Conservation (phyloP, 2,329 filamentous ascomycete species). For the Ilyonectria destructans region DNA sequence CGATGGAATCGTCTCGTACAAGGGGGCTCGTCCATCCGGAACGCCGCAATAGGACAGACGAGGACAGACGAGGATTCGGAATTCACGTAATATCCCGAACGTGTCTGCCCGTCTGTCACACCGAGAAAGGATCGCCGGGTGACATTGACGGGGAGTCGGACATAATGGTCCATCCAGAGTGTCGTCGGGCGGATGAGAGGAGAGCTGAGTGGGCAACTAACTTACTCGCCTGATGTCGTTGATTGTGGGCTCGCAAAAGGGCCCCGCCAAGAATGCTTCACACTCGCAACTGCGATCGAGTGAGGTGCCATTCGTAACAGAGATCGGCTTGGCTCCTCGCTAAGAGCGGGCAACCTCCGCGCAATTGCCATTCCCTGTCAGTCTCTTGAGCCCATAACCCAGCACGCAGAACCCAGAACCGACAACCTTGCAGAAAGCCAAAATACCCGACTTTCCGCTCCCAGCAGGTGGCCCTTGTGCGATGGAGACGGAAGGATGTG, state of each 20-base stretch:
- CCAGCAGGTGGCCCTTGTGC: constrained; percentile 27
- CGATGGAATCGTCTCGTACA: constrained; percentile 25
- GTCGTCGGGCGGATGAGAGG: not conserved
- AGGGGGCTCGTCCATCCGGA: not conserved
- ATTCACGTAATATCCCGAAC: constrained; percentile 24
- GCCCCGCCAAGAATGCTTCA: constrained; percentile 26
- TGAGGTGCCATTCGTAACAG: constrained; percentile 7
- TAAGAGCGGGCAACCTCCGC: constrained; percentile 32
- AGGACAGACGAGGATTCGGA: constrained; percentile 24
- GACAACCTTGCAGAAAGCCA: constrained; percentile 29
- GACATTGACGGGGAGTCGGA: constrained; percentile 16
- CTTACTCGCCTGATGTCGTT: constrained; percentile 28
- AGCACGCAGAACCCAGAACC: constrained; percentile 15
- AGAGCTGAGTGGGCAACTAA: constrained; percentile 12
- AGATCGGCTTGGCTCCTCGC: constrained; percentile 34
- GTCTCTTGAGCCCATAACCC: constrained; percentile 10
- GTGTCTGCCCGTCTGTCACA: constrained; percentile 25
- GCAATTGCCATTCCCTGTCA: constrained; percentile 15
- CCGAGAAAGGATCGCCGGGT: constrained; percentile 23
- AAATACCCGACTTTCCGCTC: constrained; percentile 38
- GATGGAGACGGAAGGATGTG: constrained; percentile 22
- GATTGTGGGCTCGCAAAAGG: constrained; percentile 18
- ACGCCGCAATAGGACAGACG: constrained; percentile 7
- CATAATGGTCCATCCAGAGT: constrained; percentile 5
- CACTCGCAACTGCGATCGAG: constrained; percentile 1